phyloP scores from a whole-genome alignment of 306 rosid species.

The Casuarina cunninghamiana region DNA sequence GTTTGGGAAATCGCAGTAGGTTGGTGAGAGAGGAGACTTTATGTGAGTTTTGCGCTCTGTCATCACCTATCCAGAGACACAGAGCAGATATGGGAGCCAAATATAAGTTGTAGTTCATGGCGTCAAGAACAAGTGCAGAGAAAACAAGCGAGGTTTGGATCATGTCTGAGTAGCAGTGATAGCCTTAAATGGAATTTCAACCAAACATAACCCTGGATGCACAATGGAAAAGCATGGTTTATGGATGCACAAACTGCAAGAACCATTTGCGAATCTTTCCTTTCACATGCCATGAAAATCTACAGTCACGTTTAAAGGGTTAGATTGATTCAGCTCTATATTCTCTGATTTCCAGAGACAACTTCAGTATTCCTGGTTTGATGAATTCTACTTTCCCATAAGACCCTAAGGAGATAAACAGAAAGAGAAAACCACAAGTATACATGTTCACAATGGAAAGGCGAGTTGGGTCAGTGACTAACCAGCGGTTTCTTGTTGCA shows the following conservation, averaged over 20 bases:
- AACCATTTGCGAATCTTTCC: background rate
- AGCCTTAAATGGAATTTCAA: background rate
- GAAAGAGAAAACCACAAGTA: background rate
- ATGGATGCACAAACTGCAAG: background rate
- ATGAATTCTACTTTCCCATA: background rate
- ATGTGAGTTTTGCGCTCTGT: constrained; percentile 8
- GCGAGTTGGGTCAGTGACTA: constrained; percentile 20
- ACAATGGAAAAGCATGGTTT: background rate
- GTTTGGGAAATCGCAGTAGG: constrained; percentile 19
- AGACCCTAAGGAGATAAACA: background rate
- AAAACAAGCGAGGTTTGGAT: background rate
- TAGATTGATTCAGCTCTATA: background rate
- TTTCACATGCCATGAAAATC: background rate
- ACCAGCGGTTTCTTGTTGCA: constrained; percentile 47
- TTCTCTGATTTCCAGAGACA: background rate
- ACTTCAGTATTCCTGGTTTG: background rate
- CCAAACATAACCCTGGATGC: background rate
- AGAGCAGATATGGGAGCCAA: background rate
- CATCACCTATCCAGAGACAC: constrained; percentile 30
- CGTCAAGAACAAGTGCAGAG: constrained; percentile 9
- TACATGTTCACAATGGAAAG: constrained; percentile 1
- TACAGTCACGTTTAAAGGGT: background rate
- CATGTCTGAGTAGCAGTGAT: background rate
- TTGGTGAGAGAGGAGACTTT: constrained; percentile 8
- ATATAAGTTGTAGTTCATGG: background rate